phyloP scores from a whole-genome alignment of 768 basidiomycete species.

The Boletus tomentosulus region DNA sequence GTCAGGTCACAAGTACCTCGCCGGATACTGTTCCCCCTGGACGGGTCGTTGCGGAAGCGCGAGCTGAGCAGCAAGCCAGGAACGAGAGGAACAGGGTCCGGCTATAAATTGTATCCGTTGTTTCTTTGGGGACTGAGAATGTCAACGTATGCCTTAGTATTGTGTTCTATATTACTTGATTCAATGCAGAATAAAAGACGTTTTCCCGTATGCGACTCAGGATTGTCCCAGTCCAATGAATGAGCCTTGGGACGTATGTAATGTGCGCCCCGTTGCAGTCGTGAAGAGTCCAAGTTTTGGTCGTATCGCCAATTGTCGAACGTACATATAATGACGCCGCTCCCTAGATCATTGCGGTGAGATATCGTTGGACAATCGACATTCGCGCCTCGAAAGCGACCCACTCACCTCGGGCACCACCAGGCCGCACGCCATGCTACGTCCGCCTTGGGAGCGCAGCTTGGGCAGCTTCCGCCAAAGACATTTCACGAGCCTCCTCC shows the following conservation, averaged over 20 bases:
- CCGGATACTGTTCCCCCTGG: neutral
- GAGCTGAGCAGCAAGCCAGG: neutral
- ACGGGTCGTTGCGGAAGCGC: neutral
- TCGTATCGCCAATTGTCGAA: neutral
- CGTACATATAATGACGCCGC: neutral
- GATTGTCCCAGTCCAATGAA: neutral
- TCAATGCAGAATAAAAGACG: neutral
- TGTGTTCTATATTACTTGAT: neutral
- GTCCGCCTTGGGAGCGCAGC: slow-evolving; percentile 18
- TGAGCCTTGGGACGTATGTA: neutral
- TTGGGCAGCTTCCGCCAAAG: slow-evolving; percentile 31
- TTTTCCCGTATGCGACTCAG: neutral
- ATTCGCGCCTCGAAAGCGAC: neutral
- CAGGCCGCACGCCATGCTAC: neutral
- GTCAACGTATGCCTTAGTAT: neutral
- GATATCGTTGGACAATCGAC: neutral
- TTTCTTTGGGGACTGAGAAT: neutral
- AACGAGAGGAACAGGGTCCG: neutral
- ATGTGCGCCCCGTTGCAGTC: neutral
- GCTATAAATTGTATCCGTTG: neutral
- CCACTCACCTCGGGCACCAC: neutral
- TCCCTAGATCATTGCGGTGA: neutral
- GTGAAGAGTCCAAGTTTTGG: neutral
- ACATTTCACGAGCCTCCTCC: slow-evolving; percentile 28
- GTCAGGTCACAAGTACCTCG: neutral